phyloP scores from a whole-genome alignment of 495 filamentous ascomycete species.

The Darksidea phi region DNA sequence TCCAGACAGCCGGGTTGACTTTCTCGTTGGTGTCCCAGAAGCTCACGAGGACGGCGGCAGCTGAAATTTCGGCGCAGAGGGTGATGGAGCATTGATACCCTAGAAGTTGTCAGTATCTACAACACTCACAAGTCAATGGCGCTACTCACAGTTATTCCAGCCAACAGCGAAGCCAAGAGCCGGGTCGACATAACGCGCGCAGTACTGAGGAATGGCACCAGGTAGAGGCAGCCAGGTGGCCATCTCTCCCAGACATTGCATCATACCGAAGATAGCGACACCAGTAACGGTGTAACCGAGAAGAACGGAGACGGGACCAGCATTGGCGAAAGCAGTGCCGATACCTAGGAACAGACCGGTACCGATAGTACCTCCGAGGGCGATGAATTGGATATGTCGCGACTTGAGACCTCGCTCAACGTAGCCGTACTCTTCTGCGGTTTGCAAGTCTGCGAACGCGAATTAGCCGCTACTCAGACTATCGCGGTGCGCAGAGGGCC shows the following conservation, averaged over 20 bases:
- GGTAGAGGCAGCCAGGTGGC: constrained; percentile 71
- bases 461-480: too few relatives aligned
- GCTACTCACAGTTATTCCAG: constrained; percentile 59
- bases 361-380: constrained; percentile 68
- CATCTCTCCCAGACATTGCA: constrained; percentile 64
- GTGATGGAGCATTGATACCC: constrained; percentile 52
- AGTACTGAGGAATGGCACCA: constrained; percentile 73
- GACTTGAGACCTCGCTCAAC: constrained; percentile 49
- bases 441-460: constrained; percentile 18
- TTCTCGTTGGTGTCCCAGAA: constrained; percentile 65
- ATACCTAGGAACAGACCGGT: constrained; percentile 75
- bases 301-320: constrained; percentile 66
- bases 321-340: constrained; percentile 58
- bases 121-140: background rate
- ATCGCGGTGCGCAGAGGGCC: too few relatives aligned
- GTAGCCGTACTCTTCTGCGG: constrained; percentile 47
- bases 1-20: constrained; percentile 63
- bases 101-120: background rate
- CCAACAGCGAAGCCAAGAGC: constrained; percentile 77
- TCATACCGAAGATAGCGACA: constrained; percentile 61
- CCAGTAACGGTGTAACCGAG: constrained; percentile 71
- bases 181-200: constrained; percentile 68
- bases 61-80: constrained; percentile 72
- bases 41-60: constrained; percentile 70
- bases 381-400: constrained; percentile 63